These are phyloP conservation scores for Ilyonectria destructans DNA, from an alignment of 2,329 filamentous ascomycete genomes.

Conservation along the genomic window DNA sequence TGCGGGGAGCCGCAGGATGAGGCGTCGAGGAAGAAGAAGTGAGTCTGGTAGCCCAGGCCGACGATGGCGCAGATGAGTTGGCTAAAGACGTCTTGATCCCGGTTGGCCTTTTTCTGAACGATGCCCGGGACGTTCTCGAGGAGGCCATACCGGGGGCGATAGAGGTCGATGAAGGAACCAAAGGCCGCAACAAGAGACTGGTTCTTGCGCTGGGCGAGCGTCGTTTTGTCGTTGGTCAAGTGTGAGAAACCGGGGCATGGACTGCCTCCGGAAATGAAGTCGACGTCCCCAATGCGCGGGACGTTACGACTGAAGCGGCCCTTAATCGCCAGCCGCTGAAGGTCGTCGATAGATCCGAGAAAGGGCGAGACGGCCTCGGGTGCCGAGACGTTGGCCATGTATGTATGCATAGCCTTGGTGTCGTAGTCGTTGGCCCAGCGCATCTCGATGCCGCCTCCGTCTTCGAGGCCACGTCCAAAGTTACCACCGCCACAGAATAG, in stretches of 20 bases:
- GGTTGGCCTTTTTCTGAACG: constrained; percentile 63
- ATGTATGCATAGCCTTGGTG: constrained; percentile 77
- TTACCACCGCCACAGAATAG: constrained; percentile 86
- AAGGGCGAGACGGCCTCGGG: constrained; percentile 67
- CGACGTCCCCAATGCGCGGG: constrained; percentile 74
- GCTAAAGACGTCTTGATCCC: constrained; percentile 77
- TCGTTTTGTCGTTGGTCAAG: constrained; percentile 73
- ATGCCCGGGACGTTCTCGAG: constrained; percentile 85
- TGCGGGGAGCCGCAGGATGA: constrained; percentile 80
- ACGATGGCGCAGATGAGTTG: constrained; percentile 83
- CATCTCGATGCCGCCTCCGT: constrained; percentile 77
- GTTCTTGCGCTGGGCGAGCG: constrained; percentile 74
- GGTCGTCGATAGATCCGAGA: constrained; percentile 81
- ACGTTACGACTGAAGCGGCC: constrained; percentile 65
- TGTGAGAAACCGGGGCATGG: constrained; percentile 85
- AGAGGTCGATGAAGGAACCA: constrained; percentile 81
- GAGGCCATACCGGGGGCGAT: constrained; percentile 81
- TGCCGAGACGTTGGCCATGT: constrained; percentile 75
- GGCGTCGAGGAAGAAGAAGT: constrained; percentile 78
- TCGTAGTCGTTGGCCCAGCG: constrained; percentile 79
- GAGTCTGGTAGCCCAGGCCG: constrained; percentile 83
- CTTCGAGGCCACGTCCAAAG: constrained; percentile 83
- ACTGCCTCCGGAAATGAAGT: constrained; percentile 80
- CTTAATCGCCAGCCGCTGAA: constrained; percentile 70
- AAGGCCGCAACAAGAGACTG: constrained; percentile 86